These are phyloP conservation scores for Nepenthes alata DNA, from an alignment of 179 eudicot species.

Conservation along the genomic window DNA sequence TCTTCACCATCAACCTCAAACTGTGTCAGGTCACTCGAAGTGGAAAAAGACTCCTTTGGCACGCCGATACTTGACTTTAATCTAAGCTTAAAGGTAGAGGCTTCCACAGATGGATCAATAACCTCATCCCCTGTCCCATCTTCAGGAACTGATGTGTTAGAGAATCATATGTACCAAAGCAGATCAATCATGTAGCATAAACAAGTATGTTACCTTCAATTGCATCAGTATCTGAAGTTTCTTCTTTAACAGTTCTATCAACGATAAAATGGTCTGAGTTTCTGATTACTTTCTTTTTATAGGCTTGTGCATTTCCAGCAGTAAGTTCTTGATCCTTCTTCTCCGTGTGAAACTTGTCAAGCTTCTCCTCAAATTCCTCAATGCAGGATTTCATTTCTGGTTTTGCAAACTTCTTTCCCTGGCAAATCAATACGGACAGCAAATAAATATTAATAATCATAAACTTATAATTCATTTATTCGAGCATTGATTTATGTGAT, in stretches of 20 bases:
- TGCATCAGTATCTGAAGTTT: constrained; percentile 34
- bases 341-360: constrained; percentile 60
- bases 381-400: constrained; percentile 68
- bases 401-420: constrained; percentile 94
- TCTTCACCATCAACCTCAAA: constrained; percentile 30
- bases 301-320: constrained; percentile 74
- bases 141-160: constrained; percentile 12
- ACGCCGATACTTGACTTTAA: constrained; percentile 18
- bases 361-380: constrained; percentile 90
- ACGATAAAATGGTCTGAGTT: constrained; percentile 32
- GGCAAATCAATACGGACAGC: constrained; percentile 1
- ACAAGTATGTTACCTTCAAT: constrained; percentile 30
- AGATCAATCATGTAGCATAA: neutral
- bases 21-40: constrained; percentile 45
- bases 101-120: constrained; percentile 23
- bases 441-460: constrained; percentile 2
- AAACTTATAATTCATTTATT: neutral
- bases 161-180: neutral
- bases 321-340: constrained; percentile 80
- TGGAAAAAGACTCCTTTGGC: constrained; percentile 25
- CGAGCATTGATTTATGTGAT: neutral
- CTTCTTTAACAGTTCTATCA: constrained; percentile 26
- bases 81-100: constrained; percentile 6
- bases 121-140: constrained; percentile 36
- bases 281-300: constrained; percentile 38